These are phyloP conservation scores for Mitragyna speciosa DNA, from an alignment of 257 asterid species.

Conservation along the genomic window DNA sequence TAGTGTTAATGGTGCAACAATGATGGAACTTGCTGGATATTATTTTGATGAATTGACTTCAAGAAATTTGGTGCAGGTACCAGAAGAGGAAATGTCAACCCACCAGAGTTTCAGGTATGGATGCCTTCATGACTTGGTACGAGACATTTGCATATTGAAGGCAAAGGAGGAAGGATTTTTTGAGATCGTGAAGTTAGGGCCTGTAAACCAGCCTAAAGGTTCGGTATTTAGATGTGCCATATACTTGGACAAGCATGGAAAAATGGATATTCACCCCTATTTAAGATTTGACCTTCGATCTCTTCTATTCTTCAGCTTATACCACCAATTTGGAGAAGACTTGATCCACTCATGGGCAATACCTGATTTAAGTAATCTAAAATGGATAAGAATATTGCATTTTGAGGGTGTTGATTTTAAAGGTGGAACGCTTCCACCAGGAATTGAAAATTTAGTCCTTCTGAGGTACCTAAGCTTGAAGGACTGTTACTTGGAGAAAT, in stretches of 20 bases:
- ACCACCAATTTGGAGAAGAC: background rate
- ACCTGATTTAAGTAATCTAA: background rate
- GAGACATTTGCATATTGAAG: conserved; percentile 13
- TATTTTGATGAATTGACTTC: conserved; percentile 11
- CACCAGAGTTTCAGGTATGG: background rate
- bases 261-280: too few relatives aligned
- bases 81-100: background rate
- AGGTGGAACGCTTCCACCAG: background rate
- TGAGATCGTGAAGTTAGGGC: background rate
- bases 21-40: conserved; percentile 8
- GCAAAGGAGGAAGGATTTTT: conserved; percentile 16
- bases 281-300: background rate
- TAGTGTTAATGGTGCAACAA: background rate
- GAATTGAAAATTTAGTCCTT: background rate
- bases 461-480: conserved; percentile 36
- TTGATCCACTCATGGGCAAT: background rate
- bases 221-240: conserved; percentile 11
- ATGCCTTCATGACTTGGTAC: conserved; percentile 6
- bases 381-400: conserved; percentile 8
- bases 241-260: background rate
- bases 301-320: conserved; percentile 18
- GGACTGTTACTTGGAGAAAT: conserved; percentile 22
- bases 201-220: background rate
- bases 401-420: conserved; percentile 15
- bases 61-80: conserved; percentile 5